Evolutionary conservation across 768 basidiomycete genomes (phyloP).

Genomic region (Rhizopogon salebrosus): DNA sequence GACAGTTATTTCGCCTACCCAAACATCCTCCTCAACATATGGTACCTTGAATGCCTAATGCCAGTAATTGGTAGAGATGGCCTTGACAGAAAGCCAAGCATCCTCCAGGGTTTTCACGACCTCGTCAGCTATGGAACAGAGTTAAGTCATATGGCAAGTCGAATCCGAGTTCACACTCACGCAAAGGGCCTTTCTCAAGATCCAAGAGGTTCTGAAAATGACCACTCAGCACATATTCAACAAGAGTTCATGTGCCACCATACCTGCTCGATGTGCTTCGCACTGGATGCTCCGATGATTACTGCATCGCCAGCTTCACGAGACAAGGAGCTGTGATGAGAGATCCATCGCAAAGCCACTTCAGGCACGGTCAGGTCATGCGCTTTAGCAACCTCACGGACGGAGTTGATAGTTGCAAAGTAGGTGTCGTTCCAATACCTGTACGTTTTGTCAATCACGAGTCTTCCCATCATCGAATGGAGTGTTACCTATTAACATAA

Average conservation of each 20-base stretch:
- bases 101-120: constrained; percentile 45
- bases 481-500: constrained; percentile 35
- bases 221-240: not conserved
- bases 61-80: constrained; percentile 36
- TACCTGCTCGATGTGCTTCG: constrained; percentile 52
- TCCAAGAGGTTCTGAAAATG: constrained; percentile 39
- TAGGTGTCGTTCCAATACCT: constrained; percentile 53
- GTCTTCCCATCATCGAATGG: constrained; percentile 11
- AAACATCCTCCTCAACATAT: no score
- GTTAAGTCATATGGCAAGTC: not conserved
- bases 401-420: constrained; percentile 42
- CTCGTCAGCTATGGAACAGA: constrained; percentile 35
- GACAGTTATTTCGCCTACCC: no score
- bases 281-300: constrained; percentile 41
- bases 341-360: constrained; percentile 44
- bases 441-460: not conserved
- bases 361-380: constrained; percentile 38
- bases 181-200: constrained; percentile 54
- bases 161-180: constrained; percentile 20
- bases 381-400: constrained; percentile 49
- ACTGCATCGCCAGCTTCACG: constrained; percentile 36
- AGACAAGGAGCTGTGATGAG: constrained; percentile 46
- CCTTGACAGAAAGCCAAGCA: constrained; percentile 42
- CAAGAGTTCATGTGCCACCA: not conserved
- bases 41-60: not conserved